phyloP scores from a whole-genome alignment of 2,329 filamentous ascomycete species.

The Stachybotrys echinatus region DNA sequence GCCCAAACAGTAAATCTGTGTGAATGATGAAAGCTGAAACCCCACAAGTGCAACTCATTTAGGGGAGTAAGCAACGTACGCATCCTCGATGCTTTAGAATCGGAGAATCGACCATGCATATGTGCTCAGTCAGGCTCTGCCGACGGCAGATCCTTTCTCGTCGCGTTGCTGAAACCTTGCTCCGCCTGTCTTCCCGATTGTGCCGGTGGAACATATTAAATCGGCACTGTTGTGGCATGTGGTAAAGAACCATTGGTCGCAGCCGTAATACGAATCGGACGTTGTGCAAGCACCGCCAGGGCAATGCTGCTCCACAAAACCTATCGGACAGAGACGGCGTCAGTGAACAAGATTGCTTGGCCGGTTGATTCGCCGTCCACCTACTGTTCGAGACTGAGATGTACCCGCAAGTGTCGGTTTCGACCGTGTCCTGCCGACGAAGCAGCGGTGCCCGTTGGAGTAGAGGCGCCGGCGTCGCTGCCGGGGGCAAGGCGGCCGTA shows the following conservation, averaged over 20 bases:
- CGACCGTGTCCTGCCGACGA: neutral
- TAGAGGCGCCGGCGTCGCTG: neutral
- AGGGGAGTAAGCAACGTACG: too few species aligned
- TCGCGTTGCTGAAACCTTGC: too few species aligned
- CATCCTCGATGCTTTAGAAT: too few species aligned
- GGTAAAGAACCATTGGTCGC: neutral
- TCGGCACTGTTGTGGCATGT: neutral
- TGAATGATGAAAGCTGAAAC: too few species aligned
- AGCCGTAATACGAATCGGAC: neutral
- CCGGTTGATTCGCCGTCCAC: neutral
- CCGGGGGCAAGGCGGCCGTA: neutral
- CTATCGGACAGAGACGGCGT: too few species aligned
- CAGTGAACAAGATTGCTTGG: too few species aligned
- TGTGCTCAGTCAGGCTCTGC: too few species aligned
- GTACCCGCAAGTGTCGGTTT: slow-evolving; percentile 1
- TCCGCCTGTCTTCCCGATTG: too few species aligned
- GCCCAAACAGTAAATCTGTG: too few species aligned
- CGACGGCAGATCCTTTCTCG: too few species aligned
- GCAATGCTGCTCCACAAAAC: neutral
- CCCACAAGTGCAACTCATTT: too few species aligned
- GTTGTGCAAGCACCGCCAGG: neutral
- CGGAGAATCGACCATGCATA: too few species aligned
- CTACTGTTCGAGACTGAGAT: neutral
- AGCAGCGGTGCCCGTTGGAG: neutral
- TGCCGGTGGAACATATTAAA: neutral